A percentile compares a stretch with the other conserved stretches of the same genome.
These are phyloP conservation scores for Debaryomyces sp. DNA, from an alignment of 1,139 yeast genomes.

Conservation along the genomic window DNA sequence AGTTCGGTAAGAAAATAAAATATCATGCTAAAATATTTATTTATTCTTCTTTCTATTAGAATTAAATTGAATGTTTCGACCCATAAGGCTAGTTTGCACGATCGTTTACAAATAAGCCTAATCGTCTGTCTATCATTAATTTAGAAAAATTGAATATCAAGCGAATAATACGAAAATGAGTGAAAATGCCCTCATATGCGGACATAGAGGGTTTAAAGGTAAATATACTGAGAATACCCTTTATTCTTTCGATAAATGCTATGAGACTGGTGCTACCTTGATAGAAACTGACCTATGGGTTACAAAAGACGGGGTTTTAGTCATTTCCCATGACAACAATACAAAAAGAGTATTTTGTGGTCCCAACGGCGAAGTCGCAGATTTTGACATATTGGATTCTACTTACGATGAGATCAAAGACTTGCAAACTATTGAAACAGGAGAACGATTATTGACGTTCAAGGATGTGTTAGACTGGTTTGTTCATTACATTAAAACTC, in stretches of 20 bases:
- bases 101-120: background rate
- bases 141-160: background rate
- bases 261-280: slow-evolving; percentile 65
- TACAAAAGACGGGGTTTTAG: slow-evolving; percentile 69
- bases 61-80: background rate
- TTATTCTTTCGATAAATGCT: slow-evolving; percentile 70
- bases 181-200: slow-evolving; percentile 36
- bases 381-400: slow-evolving; percentile 42
- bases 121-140: background rate
- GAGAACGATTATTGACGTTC: slow-evolving; percentile 66
- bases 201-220: slow-evolving; percentile 59
- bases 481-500: slow-evolving; percentile 33
- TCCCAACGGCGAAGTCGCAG: slow-evolving; percentile 40
- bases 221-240: slow-evolving; percentile 80
- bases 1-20: background rate
- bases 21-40: background rate
- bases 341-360: slow-evolving; percentile 64
- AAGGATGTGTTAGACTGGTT: slow-evolving; percentile 63
- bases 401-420: slow-evolving; percentile 47
- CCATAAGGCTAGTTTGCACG: background rate
- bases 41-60: background rate
- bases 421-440: slow-evolving; percentile 56
- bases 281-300: slow-evolving; percentile 88
- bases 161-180: slow-evolving; percentile 3
- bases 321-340: slow-evolving; percentile 72